Evolutionary conservation across 2,329 filamentous ascomycete species (phyloP).

Genomic region (Penicillium sp.): DNA sequence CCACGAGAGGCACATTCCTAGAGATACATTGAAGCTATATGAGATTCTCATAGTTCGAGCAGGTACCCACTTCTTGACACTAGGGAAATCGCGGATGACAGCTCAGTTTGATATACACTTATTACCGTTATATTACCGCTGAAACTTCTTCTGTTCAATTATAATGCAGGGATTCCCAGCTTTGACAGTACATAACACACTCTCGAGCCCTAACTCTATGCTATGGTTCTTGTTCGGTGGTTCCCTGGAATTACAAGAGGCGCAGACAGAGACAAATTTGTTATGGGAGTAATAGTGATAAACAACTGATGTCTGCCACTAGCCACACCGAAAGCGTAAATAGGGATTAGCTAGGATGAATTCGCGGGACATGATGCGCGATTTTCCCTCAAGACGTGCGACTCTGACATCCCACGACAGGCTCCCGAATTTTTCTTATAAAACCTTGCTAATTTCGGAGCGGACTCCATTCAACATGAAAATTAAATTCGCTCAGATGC

Average conservation of each 20-base stretch:
- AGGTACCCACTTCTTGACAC: background rate
- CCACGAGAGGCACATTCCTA: slow-evolving; percentile 2
- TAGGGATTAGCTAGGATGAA: background rate
- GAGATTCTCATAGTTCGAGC: slow-evolving; percentile 1
- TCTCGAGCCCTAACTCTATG: slow-evolving; percentile 11
- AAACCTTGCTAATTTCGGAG: background rate
- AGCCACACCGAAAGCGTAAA: slow-evolving; percentile 9
- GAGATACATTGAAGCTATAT: slow-evolving; percentile 1
- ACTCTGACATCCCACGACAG: slow-evolving; percentile 1
- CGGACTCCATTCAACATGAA: background rate
- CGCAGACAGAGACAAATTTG: background rate
- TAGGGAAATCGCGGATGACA: slow-evolving; percentile 7
- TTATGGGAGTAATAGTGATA: background rate
- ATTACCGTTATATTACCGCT: slow-evolving; percentile 11
- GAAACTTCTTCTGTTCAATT: slow-evolving; percentile 6
- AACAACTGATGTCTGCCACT: slow-evolving; percentile 13
- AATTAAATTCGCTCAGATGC: slow-evolving; percentile 20
- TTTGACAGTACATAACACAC: slow-evolving; percentile 12
- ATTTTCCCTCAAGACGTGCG: slow-evolving; percentile 17
- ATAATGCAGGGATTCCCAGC: background rate
- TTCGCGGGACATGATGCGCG: slow-evolving; percentile 13
- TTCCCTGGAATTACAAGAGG: background rate
- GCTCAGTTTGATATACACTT: slow-evolving; percentile 1
- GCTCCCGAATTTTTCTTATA: slow-evolving; percentile 4
- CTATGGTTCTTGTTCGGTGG: background rate